phyloP scores from a whole-genome alignment of 1,284 basidiomycete genomes.

The Fomes fomentarius region DNA sequence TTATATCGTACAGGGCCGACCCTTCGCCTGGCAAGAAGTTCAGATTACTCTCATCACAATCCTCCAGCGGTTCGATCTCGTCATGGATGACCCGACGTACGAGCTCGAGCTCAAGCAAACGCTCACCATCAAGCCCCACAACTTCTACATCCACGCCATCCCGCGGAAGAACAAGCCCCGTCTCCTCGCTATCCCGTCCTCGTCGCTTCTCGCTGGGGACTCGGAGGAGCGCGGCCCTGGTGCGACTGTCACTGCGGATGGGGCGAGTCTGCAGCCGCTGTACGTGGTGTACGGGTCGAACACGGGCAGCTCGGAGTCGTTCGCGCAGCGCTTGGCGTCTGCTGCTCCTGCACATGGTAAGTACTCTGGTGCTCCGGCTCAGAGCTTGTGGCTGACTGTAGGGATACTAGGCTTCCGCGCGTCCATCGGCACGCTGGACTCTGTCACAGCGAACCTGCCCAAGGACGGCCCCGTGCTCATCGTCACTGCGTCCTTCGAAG shows the following conservation, averaged over 20 bases:
- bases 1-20: slow-evolving; percentile 34
- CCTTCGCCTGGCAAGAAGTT: slow-evolving; percentile 56
- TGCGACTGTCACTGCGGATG: neutral
- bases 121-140: slow-evolving; percentile 51
- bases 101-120: slow-evolving; percentile 47
- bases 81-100: slow-evolving; percentile 46
- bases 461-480: slow-evolving; percentile 52
- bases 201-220: neutral
- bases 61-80: slow-evolving; percentile 49
- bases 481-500: slow-evolving; percentile 55
- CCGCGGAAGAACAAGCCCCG: slow-evolving; percentile 33
- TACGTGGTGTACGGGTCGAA: slow-evolving; percentile 53
- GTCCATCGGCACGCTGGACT: slow-evolving; percentile 46
- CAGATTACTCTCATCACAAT: slow-evolving; percentile 45
- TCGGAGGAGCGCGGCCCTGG: neutral
- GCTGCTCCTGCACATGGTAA: slow-evolving; percentile 43
- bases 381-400: neutral
- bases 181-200: slow-evolving; percentile 21
- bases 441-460: slow-evolving; percentile 41
- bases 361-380: neutral
- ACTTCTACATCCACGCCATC: slow-evolving; percentile 45
- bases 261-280: slow-evolving; percentile 32
- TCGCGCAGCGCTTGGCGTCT: slow-evolving; percentile 48
- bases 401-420: slow-evolving; percentile 41
- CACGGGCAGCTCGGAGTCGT: slow-evolving; percentile 52